Conservation (phyloP, 169 alveolate genomes). For the Perkinsus marinus region DNA sequence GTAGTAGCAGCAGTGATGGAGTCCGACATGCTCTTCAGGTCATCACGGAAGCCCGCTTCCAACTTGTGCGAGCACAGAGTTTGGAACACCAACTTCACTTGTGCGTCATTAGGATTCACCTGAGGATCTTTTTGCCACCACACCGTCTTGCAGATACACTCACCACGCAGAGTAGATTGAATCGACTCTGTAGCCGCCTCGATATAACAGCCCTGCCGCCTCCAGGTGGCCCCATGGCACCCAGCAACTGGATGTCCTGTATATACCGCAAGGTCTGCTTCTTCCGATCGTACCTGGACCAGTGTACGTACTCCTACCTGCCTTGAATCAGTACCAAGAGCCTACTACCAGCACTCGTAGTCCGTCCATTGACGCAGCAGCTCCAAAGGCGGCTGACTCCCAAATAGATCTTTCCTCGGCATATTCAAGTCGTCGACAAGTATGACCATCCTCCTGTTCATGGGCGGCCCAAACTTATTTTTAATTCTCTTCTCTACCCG, state of each 20-base stretch:
- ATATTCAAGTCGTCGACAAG: conserved; percentile 85
- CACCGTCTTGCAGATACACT: conserved; percentile 21
- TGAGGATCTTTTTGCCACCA: conserved; percentile 7
- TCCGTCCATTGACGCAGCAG: conserved; percentile 80
- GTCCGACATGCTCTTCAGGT: conserved; percentile 48
- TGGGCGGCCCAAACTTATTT: conserved; percentile 79
- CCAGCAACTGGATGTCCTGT: conserved; percentile 63
- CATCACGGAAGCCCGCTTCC: conserved; percentile 19
- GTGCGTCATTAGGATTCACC: conserved; percentile 44
- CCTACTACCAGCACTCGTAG: conserved; percentile 69
- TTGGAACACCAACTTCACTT: conserved; percentile 66
- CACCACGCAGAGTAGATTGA: conserved; percentile 38
- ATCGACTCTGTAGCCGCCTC: conserved; percentile 66
- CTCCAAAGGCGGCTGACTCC: conserved; percentile 86
- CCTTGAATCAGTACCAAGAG: too few relatives aligned
- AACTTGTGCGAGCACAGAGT: conserved; percentile 37
- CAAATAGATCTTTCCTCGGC: conserved; percentile 84
- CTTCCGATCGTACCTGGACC: conserved; percentile 63
- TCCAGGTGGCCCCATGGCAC: conserved; percentile 90
- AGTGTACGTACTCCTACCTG: neutral
- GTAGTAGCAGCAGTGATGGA: conserved; percentile 36
- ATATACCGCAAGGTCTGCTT: conserved; percentile 65
- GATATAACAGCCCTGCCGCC: conserved; percentile 81
- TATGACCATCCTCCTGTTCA: conserved; percentile 65
- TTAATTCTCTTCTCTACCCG: conserved; percentile 74